Conservation (phyloP, 768 basidiomycete species). For the Coprinopsis sp. region DNA sequence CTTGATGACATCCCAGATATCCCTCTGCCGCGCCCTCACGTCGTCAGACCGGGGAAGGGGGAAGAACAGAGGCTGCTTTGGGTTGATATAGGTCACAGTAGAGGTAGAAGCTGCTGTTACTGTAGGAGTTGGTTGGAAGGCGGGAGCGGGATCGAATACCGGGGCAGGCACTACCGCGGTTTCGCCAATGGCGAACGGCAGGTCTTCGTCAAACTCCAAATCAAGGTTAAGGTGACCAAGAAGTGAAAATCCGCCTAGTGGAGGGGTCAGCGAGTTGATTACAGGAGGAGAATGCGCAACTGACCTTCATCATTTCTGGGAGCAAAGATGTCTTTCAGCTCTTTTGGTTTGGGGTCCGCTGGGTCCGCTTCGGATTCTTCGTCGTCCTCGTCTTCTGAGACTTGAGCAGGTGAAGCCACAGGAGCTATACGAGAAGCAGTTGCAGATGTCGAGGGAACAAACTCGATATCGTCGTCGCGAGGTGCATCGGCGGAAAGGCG, state of each 20-base stretch:
- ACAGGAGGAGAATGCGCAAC: constrained; percentile 10
- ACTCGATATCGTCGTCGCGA: constrained; percentile 27
- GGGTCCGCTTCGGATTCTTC: constrained; percentile 9
- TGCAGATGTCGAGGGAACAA: constrained; percentile 28
- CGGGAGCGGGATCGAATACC: constrained; percentile 10
- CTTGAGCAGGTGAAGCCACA: constrained; percentile 7
- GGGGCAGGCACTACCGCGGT: constrained; percentile 3
- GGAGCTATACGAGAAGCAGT: constrained; percentile 5
- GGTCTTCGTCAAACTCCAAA: constrained; percentile 61
- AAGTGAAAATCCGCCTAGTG: constrained; percentile 66
- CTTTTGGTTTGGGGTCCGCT: constrained; percentile 10
- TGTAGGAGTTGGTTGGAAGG: constrained; percentile 6
- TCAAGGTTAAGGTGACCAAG: constrained; percentile 72
- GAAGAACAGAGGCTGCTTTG: constrained; percentile 60
- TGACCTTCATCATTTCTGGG: constrained; percentile 65
- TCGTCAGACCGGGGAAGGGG: constrained; percentile 33
- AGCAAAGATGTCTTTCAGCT: constrained; percentile 69
- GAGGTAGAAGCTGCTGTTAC: constrained; percentile 19
- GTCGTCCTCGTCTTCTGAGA: constrained; percentile 10
- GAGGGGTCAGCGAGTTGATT: not conserved
- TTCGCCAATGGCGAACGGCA: constrained; percentile 26
- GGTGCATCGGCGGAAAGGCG: constrained; percentile 18
- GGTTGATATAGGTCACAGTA: constrained; percentile 38
- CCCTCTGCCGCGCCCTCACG: constrained; percentile 34
- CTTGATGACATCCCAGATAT: constrained; percentile 45